phyloP scores from a whole-genome alignment of 306 rosid species.

The Sechiopsis laciniata region DNA sequence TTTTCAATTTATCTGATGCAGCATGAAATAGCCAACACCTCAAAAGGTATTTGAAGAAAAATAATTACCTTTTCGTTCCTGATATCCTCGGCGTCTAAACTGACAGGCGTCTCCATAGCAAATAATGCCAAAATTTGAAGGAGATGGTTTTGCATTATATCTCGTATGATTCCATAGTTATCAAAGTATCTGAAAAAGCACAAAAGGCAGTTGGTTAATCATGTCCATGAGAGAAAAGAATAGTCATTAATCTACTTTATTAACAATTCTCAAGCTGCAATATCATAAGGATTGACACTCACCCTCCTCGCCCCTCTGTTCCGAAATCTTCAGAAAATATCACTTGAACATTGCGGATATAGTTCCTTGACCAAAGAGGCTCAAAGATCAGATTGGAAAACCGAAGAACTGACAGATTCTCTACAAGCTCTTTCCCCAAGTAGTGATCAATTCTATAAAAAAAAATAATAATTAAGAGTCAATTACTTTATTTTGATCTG shows the following conservation, averaged over 20 bases:
- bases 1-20: not conserved
- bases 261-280: not conserved
- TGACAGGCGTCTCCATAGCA: slow-evolving; percentile 98
- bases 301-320: slow-evolving; percentile 95
- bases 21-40: not conserved
- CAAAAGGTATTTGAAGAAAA: not conserved
- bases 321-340: slow-evolving; percentile 98
- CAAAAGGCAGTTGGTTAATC: slow-evolving; percentile 20
- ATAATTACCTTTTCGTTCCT: slow-evolving; percentile 78
- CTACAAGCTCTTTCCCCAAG: slow-evolving; percentile 98
- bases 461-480: slow-evolving; percentile 14
- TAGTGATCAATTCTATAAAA: slow-evolving; percentile 83
- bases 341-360: slow-evolving; percentile 84
- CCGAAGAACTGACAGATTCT: slow-evolving; percentile 93
- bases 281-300: slow-evolving; percentile 28
- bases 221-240: not conserved
- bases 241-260: not conserved
- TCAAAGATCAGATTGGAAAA: slow-evolving; percentile 92
- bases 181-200: slow-evolving; percentile 59
- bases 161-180: slow-evolving; percentile 86
- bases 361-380: slow-evolving; percentile 85
- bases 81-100: slow-evolving; percentile 91
- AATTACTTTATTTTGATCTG: slow-evolving; percentile 24
- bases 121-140: slow-evolving; percentile 85
- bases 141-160: slow-evolving; percentile 97